Conservation (phyloP, 192 early-diverging fungal species). For the Backusella australiensis region DNA sequence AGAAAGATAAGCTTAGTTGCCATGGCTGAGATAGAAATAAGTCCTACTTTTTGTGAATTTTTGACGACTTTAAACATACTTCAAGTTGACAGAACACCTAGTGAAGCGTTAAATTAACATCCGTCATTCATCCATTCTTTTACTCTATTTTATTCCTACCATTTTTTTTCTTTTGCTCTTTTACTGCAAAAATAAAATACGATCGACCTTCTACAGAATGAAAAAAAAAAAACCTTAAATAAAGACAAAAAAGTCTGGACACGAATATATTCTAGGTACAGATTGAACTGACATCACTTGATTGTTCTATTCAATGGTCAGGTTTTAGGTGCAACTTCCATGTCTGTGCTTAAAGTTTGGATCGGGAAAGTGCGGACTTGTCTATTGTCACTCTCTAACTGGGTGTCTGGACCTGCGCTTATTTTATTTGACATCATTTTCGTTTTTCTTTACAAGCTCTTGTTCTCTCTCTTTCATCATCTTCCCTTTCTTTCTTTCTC, state of each 20-base stretch:
- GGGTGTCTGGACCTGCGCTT: background rate
- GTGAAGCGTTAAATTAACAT: background rate
- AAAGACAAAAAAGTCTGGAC: background rate
- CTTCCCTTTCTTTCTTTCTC: background rate
- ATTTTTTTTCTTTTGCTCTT: too few species aligned
- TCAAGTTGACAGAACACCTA: background rate
- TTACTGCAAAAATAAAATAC: background rate
- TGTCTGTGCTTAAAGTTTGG: conserved; percentile 1
- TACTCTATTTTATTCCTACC: background rate
- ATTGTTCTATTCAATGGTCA: conserved; percentile 4
- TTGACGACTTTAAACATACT: background rate
- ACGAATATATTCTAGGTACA: background rate
- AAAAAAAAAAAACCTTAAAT: too few species aligned
- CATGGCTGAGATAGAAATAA: background rate
- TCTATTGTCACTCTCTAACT: background rate
- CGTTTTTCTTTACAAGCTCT: background rate
- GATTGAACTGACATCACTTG: background rate
- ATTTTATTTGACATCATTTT: background rate
- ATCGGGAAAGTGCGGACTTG: conserved; percentile 7
- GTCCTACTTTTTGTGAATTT: background rate
- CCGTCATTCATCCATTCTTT: background rate
- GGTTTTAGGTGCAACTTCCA: conserved; percentile 4
- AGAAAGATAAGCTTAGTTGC: background rate
- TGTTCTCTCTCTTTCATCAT: background rate
- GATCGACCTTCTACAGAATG: background rate